A percentile compares a stretch with the other conserved stretches of the same genome.
These are phyloP conservation scores for Calonectria multiphialidica DNA, from an alignment of 2,329 filamentous ascomycete genomes.

Conservation along the genomic window DNA sequence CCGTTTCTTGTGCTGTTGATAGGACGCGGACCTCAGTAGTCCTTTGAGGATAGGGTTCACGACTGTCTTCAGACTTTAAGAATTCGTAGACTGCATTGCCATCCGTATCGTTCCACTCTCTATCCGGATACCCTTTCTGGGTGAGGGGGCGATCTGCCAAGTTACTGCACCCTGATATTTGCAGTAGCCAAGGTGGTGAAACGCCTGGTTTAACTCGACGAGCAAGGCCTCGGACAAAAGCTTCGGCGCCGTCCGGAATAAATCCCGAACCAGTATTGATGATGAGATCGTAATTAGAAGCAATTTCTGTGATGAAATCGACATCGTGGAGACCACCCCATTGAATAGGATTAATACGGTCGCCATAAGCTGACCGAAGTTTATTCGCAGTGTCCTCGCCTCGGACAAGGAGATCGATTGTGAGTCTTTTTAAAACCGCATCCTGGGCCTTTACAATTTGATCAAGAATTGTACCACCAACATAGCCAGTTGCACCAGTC, in stretches of 20 bases:
- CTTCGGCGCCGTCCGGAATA: slow-evolving; percentile 6
- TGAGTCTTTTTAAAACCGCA: background rate
- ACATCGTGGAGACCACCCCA: slow-evolving; percentile 6
- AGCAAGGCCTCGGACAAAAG: slow-evolving; percentile 8
- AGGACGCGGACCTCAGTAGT: slow-evolving; percentile 9
- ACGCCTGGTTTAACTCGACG: slow-evolving; percentile 1
- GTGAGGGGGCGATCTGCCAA: slow-evolving; percentile 5
- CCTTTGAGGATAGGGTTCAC: slow-evolving; percentile 12
- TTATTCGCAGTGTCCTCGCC: background rate
- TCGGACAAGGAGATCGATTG: slow-evolving; percentile 11
- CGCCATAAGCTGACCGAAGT: background rate
- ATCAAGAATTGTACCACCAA: slow-evolving; percentile 13
- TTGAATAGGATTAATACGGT: slow-evolving; percentile 13
- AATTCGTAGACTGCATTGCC: slow-evolving; percentile 14
- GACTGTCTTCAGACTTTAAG: slow-evolving; percentile 3
- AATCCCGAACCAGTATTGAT: slow-evolving; percentile 12
- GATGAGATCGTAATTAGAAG: slow-evolving; percentile 10
- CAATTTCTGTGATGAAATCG: slow-evolving; percentile 6
- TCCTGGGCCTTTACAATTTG: background rate
- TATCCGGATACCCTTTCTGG: slow-evolving; percentile 1
- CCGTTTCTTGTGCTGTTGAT: slow-evolving; percentile 5
- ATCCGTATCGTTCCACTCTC: slow-evolving; percentile 8
- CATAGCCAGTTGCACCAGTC: slow-evolving; percentile 12
- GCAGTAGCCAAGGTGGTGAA: background rate
- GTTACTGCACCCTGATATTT: slow-evolving; percentile 7